Conservation (phyloP, 352 stramenopile species). For the Phytophthora pini region DNA sequence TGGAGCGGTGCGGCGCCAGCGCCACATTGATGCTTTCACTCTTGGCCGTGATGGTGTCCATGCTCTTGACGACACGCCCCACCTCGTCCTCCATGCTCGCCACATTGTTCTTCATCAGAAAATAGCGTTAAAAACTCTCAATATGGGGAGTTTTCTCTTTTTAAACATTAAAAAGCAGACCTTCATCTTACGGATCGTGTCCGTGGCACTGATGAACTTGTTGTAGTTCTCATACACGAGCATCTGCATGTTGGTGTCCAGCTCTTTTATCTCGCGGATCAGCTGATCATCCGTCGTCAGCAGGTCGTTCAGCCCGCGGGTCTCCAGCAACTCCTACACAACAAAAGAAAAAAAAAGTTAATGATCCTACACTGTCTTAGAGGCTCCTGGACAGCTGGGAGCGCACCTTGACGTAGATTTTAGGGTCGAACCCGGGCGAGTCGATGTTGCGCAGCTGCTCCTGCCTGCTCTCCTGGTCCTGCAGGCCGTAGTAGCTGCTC, state of each 20-base stretch:
- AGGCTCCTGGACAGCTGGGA: not conserved
- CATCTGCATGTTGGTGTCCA: constrained; percentile 99
- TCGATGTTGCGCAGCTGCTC: constrained; percentile 81
- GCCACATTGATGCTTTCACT: constrained; percentile 90
- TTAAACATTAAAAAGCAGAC: constrained; percentile 17
- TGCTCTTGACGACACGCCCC: constrained; percentile 82
- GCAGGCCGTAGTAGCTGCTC: constrained; percentile 88
- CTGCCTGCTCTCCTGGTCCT: constrained; percentile 74
- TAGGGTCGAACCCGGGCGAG: constrained; percentile 68
- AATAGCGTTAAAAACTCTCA: not conserved
- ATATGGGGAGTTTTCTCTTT: too few species aligned
- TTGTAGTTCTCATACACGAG: constrained; percentile 99
- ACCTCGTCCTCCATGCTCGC: constrained; percentile 93
- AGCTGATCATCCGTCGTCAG: constrained; percentile 76
- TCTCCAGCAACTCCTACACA: constrained; percentile 64
- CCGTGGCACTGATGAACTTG: constrained; percentile 99
- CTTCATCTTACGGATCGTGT: constrained; percentile 98
- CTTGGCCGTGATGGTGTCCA: constrained; percentile 89
- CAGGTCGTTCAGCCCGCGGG: constrained; percentile 73
- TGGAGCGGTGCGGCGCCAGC: constrained; percentile 82
- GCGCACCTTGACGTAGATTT: constrained; percentile 77
- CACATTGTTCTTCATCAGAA: constrained; percentile 78
- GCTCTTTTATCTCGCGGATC: constrained; percentile 92
- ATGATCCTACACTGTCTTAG: constrained; percentile 2
- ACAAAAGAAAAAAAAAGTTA: not conserved